A percentile compares a stretch with the other conserved stretches of the same genome.
Evolutionary conservation across 1,139 yeast genomes (phyloP).

Genomic region (Hemisphaericaspora xylofermentans): DNA sequence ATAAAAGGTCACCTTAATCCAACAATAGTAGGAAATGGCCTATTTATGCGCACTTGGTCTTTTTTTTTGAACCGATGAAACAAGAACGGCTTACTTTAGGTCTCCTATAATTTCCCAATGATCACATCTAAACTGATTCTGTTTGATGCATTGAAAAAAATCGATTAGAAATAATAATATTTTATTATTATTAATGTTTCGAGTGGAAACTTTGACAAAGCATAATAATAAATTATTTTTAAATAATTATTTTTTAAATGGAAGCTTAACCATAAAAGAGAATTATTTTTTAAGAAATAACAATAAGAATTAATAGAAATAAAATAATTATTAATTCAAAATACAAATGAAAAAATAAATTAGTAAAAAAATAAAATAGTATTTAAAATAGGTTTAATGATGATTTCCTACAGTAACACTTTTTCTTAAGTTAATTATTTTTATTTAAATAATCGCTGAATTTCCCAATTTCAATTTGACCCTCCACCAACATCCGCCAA

Average conservation of each 20-base stretch:
- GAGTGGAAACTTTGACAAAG: slow-evolving; percentile 6
- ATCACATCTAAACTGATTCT: not conserved
- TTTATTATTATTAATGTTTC: slow-evolving; percentile 1
- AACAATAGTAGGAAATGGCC: too few species aligned
- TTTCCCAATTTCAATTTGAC: slow-evolving; percentile 1
- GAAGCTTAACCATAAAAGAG: not conserved
- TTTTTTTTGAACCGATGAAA: too few species aligned
- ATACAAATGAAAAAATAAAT: not conserved
- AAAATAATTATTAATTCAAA: not conserved
- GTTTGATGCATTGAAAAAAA: not conserved
- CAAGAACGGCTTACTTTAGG: too few species aligned
- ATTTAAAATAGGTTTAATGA: not conserved
- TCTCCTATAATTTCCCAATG: too few species aligned
- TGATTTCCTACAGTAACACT: slow-evolving; percentile 3
- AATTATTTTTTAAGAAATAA: not conserved
- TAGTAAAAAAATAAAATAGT: slow-evolving; percentile 1
- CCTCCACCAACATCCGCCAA: too few species aligned
- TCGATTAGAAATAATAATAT: not conserved
- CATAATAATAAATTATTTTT: not conserved
- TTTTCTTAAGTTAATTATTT: too few species aligned
- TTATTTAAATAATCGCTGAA: slow-evolving; percentile 1
- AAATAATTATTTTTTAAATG: not conserved
- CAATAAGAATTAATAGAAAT: not conserved
- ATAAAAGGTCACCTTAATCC: too few species aligned
- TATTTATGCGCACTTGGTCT: too few species aligned